Percentiles rank a stretch among this genome's conserved stretches.
These are phyloP conservation scores for Diospyros kaki DNA, from an alignment of 148 eudicot species.

Conservation along the genomic window DNA sequence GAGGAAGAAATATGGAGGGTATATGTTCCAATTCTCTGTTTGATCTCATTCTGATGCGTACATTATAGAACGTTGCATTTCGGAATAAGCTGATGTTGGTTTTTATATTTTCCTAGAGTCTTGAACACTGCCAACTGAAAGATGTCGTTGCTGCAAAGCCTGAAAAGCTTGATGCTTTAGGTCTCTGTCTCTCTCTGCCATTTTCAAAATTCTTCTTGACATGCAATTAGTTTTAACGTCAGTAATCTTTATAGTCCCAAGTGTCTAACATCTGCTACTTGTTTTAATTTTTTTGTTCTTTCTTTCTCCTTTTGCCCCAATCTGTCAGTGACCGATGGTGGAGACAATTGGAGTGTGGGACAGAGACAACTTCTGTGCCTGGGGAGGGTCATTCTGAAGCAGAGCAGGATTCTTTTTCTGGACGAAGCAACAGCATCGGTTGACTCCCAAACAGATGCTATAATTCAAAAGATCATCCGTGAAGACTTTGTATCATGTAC, in stretches of 20 bases:
- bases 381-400: slow-evolving; percentile 43
- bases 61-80: not conserved
- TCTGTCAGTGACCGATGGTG: slow-evolving; percentile 32
- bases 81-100: not conserved
- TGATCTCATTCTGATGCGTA: not conserved
- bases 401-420: slow-evolving; percentile 35
- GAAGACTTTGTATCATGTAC: slow-evolving; percentile 42
- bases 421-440: slow-evolving; percentile 58
- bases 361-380: slow-evolving; percentile 46
- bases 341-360: slow-evolving; percentile 53
- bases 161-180: slow-evolving; percentile 35
- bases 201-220: not conserved
- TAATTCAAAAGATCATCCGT: slow-evolving; percentile 36
- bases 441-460: slow-evolving; percentile 43
- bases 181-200: slow-evolving; percentile 8
- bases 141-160: slow-evolving; percentile 40
- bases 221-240: not conserved
- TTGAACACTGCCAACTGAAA: slow-evolving; percentile 45
- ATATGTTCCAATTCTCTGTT: not conserved
- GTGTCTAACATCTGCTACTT: not conserved
- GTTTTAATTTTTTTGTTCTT: not conserved
- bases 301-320: not conserved
- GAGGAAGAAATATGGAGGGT: slow-evolving; percentile 56
- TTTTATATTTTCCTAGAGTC: slow-evolving; percentile 28
- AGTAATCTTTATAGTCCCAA: not conserved